Conservation (phyloP, 371 early-diverging fungal genomes). For the Mortierella polycephala region DNA sequence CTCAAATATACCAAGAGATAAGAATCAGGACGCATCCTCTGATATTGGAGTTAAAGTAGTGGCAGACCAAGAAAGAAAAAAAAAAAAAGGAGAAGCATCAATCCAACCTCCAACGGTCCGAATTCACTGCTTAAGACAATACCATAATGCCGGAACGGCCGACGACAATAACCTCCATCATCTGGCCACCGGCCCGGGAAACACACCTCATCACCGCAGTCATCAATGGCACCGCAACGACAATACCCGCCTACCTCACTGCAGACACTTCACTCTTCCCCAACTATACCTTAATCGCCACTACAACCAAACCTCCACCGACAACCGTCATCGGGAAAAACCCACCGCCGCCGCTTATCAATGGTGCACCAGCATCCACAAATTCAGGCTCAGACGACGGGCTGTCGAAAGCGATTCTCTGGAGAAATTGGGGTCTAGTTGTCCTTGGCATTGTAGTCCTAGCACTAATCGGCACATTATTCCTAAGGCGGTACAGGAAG, state of each 20-base stretch:
- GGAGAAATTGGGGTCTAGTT: conserved; percentile 36
- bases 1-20: too few relatives aligned
- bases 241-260: conserved; percentile 44
- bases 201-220: conserved; percentile 37
- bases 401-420: conserved; percentile 4
- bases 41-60: too few relatives aligned
- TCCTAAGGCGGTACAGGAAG: conserved; percentile 20
- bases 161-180: conserved; percentile 11
- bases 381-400: conserved; percentile 8
- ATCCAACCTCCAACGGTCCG: not conserved
- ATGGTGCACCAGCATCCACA: conserved; percentile 13
- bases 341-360: conserved; percentile 32
- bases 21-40: too few relatives aligned
- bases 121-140: not conserved
- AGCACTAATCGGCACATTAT: conserved; percentile 22
- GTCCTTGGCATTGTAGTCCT: conserved; percentile 19
- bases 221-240: conserved; percentile 20
- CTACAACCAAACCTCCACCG: conserved; percentile 38
- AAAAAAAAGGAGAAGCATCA: not conserved
- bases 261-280: conserved; percentile 33
- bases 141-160: conserved; percentile 2
- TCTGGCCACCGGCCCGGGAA: conserved; percentile 28
- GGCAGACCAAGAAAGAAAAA: not conserved
- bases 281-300: conserved; percentile 12
- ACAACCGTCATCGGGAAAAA: conserved; percentile 34